phyloP scores from a whole-genome alignment of 2,329 filamentous ascomycete species.

The Penicillium polonicum region DNA sequence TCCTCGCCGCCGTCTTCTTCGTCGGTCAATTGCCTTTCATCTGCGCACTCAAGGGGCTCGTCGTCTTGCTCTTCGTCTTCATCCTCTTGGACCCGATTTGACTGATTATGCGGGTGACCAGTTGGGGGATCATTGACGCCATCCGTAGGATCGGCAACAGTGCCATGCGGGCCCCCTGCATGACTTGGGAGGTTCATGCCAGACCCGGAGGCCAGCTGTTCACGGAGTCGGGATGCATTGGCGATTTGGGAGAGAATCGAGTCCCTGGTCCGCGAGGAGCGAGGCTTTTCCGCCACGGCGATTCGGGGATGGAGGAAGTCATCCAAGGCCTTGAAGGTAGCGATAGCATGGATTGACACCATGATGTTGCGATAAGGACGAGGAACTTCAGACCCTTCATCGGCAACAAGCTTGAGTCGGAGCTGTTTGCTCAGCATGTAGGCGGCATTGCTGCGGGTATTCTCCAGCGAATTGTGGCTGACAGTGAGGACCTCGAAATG shows the following conservation, averaged over 20 bases:
- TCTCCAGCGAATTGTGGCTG: conserved; percentile 86
- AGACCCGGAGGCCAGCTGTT: conserved; percentile 40
- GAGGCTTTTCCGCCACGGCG: conserved; percentile 71
- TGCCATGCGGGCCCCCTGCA: conserved; percentile 12
- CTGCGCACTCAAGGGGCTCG: conserved; percentile 82
- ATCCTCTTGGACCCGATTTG: conserved; percentile 54
- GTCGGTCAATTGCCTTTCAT: conserved; percentile 79
- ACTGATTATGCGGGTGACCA: conserved; percentile 59
- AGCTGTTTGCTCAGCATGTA: conserved; percentile 98
- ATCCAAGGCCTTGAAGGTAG: conserved; percentile 93
- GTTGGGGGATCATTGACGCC: conserved; percentile 41
- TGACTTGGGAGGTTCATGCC: conserved; percentile 18
- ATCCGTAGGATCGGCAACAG: conserved; percentile 45
- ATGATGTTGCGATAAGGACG: conserved; percentile 87
- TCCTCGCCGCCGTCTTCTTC: conserved; percentile 63
- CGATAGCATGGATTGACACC: conserved; percentile 97
- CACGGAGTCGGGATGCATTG: conserved; percentile 64
- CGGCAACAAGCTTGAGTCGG: conserved; percentile 80
- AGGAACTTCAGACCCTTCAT: conserved; percentile 84
- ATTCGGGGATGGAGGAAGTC: conserved; percentile 94
- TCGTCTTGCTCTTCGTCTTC: conserved; percentile 60
- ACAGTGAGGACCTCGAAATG: conserved; percentile 98
- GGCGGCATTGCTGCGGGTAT: conserved; percentile 82
- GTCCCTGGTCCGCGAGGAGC: conserved; percentile 58
- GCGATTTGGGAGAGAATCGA: conserved; percentile 71